Percentiles rank a stretch among this genome's conserved stretches.
phyloP scores from a whole-genome alignment of 257 asterid genomes.

The Lantana camara region DNA sequence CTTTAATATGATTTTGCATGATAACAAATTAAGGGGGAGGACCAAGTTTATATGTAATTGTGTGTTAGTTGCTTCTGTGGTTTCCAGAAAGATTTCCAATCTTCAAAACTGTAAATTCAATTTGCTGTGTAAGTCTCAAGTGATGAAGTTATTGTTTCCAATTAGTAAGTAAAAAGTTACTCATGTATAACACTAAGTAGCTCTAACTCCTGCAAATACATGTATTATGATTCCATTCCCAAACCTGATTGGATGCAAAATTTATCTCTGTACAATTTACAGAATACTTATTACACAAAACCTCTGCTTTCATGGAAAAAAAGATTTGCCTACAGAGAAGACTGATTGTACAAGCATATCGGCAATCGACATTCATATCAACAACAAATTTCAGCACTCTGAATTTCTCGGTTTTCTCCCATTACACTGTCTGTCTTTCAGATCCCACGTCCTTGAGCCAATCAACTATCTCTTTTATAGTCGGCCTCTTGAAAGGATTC shows the following conservation, averaged over 20 bases:
- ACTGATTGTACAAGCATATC: slow-evolving; percentile 16
- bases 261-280: slow-evolving; percentile 36
- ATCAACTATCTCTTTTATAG: slow-evolving; percentile 71
- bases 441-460: slow-evolving; percentile 70
- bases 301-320: slow-evolving; percentile 27
- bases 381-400: slow-evolving; percentile 35
- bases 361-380: slow-evolving; percentile 38
- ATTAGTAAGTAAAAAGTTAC: slow-evolving; percentile 13
- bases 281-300: slow-evolving; percentile 29
- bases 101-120: slow-evolving; percentile 15
- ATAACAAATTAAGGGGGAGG: background rate
- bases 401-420: slow-evolving; percentile 27
- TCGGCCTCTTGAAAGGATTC: slow-evolving; percentile 86
- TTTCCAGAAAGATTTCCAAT: slow-evolving; percentile 8
- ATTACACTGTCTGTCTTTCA: slow-evolving; percentile 41
- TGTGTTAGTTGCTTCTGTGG: background rate
- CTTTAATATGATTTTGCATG: background rate
- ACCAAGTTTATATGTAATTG: background rate
- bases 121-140: slow-evolving; percentile 14
- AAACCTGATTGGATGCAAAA: slow-evolving; percentile 33
- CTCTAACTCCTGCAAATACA: slow-evolving; percentile 14
- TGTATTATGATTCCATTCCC: slow-evolving; percentile 21
- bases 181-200: slow-evolving; percentile 9
- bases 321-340: slow-evolving; percentile 29
- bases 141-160: slow-evolving; percentile 7